These are phyloP conservation scores for Schrenkiella parvula DNA, from an alignment of 345 rosid genomes.

Conservation along the genomic window DNA sequence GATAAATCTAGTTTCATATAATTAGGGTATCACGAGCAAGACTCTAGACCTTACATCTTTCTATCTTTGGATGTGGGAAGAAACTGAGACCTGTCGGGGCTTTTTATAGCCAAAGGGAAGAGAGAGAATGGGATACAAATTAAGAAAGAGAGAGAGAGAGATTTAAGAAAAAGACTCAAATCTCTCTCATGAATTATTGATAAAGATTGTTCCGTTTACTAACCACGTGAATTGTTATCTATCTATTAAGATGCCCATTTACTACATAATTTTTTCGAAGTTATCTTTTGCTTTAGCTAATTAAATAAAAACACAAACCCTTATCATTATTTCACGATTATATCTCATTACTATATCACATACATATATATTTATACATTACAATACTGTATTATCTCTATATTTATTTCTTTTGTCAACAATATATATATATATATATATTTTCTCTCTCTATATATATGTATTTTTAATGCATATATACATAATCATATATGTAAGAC, in stretches of 20 bases:
- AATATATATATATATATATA: too few species aligned
- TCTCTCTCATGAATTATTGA: slow-evolving; percentile 31
- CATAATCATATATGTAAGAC: not conserved
- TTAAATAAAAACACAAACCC: slow-evolving; percentile 4
- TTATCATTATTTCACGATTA: not conserved
- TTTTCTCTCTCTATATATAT: too few species aligned
- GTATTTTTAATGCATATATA: not conserved
- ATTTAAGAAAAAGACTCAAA: slow-evolving; percentile 9
- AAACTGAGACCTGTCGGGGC: slow-evolving; percentile 39
- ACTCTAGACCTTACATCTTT: slow-evolving; percentile 13
- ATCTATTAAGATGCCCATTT: not conserved
- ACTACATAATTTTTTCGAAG: not conserved
- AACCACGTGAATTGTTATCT: slow-evolving; percentile 17
- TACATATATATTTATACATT: not conserved
- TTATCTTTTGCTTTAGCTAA: slow-evolving; percentile 3
- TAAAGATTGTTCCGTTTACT: slow-evolving; percentile 21
- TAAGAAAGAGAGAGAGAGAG: not conserved
- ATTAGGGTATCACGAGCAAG: not conserved
- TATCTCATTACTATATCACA: not conserved
- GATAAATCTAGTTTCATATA: not conserved
- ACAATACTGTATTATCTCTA: too few species aligned
- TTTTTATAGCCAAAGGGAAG: slow-evolving; percentile 35
- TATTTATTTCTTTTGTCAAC: too few species aligned
- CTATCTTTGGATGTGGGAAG: slow-evolving; percentile 34
- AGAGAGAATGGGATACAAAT: not conserved